phyloP scores from a whole-genome alignment of 2,329 filamentous ascomycete species.

The Harringtonia lauricola region DNA sequence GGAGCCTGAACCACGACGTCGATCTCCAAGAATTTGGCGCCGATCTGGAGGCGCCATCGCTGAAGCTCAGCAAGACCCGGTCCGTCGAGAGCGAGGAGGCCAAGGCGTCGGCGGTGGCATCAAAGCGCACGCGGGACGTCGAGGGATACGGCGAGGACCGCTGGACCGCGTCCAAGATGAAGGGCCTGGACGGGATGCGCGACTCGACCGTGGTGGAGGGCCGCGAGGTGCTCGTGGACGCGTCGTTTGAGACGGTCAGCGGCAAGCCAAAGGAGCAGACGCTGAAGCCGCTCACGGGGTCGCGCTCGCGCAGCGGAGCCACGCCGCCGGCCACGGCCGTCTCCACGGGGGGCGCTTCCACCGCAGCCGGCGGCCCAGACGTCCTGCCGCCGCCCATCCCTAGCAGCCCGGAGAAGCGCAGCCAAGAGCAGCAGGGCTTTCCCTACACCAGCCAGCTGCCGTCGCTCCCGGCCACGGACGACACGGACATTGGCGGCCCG shows the following conservation, averaged over 20 bases:
- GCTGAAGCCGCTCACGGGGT: too few species aligned
- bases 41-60: conserved; percentile 27
- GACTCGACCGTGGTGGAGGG: conserved; percentile 60
- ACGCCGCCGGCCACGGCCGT: too few species aligned
- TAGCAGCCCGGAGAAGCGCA: too few species aligned
- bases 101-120: conserved; percentile 24
- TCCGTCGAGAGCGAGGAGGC: not conserved
- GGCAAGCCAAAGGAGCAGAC: not conserved
- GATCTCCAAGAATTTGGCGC: conserved; percentile 37
- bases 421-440: too few species aligned
- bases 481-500: conserved; percentile 67
- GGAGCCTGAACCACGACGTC: conserved; percentile 69
- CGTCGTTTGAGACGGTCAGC: conserved; percentile 1
- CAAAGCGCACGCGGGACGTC: conserved; percentile 61
- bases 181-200: conserved; percentile 50
- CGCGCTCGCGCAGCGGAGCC: not conserved
- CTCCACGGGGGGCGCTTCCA: too few species aligned
- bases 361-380: too few species aligned
- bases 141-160: conserved; percentile 68
- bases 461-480: conserved; percentile 57
- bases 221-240: conserved; percentile 59
- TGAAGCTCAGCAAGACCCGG: not conserved
- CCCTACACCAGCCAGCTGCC: not conserved
- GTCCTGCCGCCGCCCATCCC: too few species aligned
- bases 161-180: conserved; percentile 54